Percentiles rank a stretch among this genome's conserved stretches.
Conservation (phyloP, 352 stramenopile species). For the Pythium aquatile region DNA sequence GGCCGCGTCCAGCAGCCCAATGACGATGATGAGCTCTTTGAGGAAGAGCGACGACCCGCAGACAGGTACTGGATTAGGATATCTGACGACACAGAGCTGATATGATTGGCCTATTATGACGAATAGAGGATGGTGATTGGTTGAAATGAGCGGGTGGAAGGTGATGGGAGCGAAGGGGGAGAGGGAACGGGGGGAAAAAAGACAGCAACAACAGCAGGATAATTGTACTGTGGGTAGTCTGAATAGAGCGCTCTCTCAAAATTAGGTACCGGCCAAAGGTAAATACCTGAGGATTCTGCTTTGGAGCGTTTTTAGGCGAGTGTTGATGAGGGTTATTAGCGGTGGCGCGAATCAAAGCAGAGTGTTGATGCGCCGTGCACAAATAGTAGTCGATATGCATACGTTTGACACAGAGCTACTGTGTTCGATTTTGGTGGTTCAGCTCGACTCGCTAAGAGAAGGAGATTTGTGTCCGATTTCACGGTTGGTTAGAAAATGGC, state of each 20-base stretch:
- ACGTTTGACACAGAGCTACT: no score
- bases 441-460: not conserved
- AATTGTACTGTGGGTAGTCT: not conserved
- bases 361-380: not conserved
- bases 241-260: not conserved
- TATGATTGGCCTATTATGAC: not conserved
- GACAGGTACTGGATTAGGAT: not conserved
- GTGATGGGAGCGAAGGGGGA: conserved; percentile 1
- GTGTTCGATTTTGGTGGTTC: not conserved
- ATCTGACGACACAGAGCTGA: not conserved
- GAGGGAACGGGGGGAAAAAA: not conserved
- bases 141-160: not conserved
- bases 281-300: not conserved
- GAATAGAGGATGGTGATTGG: not conserved
- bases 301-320: no score
- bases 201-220: not conserved
- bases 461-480: not conserved
- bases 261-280: not conserved
- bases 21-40: conserved; percentile 9
- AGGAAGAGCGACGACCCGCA: not conserved
- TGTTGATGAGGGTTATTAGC: not conserved
- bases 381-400: not conserved
- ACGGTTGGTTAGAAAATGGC: not conserved
- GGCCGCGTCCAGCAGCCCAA: not conserved
- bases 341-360: not conserved